Conservation (phyloP, 1,284 basidiomycete genomes). For the Ceraceosorus guamensis region DNA sequence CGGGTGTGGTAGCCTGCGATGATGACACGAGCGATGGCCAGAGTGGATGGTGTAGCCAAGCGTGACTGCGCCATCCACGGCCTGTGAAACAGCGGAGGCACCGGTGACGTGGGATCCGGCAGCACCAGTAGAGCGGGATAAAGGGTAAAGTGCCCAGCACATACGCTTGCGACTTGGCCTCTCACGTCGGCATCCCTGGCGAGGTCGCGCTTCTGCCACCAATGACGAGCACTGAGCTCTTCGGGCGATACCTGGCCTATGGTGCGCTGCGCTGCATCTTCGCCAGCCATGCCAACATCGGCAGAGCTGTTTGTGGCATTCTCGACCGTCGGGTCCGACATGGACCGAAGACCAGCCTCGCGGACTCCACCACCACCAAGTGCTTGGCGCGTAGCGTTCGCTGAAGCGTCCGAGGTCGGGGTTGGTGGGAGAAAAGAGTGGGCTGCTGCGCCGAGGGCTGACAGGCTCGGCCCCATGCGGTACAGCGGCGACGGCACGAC, state of each 20-base stretch:
- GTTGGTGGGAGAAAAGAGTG: background rate
- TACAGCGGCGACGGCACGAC: constrained; percentile 44
- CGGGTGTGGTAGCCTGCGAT: constrained; percentile 35
- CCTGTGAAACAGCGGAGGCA: constrained; percentile 37
- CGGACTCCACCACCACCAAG: background rate
- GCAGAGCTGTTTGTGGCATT: background rate
- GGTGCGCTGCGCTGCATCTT: background rate
- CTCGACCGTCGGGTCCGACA: background rate
- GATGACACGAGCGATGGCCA: constrained; percentile 31
- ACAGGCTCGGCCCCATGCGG: constrained; percentile 33
- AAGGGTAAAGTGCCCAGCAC: constrained; percentile 35
- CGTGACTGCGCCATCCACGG: constrained; percentile 38
- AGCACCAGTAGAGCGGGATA: constrained; percentile 40
- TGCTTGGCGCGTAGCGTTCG: background rate
- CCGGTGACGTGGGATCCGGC: constrained; percentile 34
- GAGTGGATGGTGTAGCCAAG: constrained; percentile 17
- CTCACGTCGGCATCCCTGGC: constrained; percentile 20
- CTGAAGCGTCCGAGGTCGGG: background rate
- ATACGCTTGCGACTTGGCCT: constrained; percentile 28
- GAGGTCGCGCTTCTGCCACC: constrained; percentile 19
- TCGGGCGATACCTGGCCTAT: background rate
- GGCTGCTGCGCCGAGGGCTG: constrained; percentile 14
- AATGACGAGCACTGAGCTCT: constrained; percentile 13
- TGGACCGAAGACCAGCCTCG: background rate
- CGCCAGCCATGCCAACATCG: background rate